Percentiles rank a stretch among this genome's conserved stretches.
Evolutionary conservation across 345 rosid genomes (phyloP).

Genomic region (Linum trigynum): DNA sequence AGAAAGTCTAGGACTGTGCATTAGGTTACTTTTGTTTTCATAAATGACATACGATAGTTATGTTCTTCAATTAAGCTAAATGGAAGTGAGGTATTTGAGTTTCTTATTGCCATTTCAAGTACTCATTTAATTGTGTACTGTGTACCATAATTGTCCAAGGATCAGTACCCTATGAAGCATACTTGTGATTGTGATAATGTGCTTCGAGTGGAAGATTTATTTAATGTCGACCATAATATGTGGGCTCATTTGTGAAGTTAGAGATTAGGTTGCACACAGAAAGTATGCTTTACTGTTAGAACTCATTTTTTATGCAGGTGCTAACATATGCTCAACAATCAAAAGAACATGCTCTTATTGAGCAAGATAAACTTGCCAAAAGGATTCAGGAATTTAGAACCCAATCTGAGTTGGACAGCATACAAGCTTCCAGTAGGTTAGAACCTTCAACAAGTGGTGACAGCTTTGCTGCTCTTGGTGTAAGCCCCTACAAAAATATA

Average conservation of each 20-base stretch:
- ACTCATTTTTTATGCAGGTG: slow-evolving; percentile 33
- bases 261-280: not conserved
- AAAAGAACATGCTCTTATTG: slow-evolving; percentile 64
- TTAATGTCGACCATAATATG: not conserved
- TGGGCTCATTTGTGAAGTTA: not conserved
- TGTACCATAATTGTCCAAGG: not conserved
- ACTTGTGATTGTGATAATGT: not conserved
- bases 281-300: slow-evolving; percentile 4
- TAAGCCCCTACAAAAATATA: slow-evolving; percentile 33
- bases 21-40: no score
- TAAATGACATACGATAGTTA: not conserved
- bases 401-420: slow-evolving; percentile 55
- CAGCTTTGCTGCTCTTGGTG: slow-evolving; percentile 33
- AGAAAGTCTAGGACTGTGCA: not conserved
- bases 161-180: not conserved
- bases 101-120: not conserved
- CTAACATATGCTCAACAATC: slow-evolving; percentile 78
- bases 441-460: slow-evolving; percentile 37
- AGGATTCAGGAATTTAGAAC: slow-evolving; percentile 91
- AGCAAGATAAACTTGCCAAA: slow-evolving; percentile 72
- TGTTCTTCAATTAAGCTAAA: not conserved
- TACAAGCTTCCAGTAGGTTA: slow-evolving; percentile 31
- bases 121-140: no score
- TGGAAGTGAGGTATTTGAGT: not conserved
- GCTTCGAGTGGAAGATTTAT: not conserved